These are phyloP conservation scores for Solanum virginianum DNA, from an alignment of 257 asterid species.

Conservation along the genomic window DNA sequence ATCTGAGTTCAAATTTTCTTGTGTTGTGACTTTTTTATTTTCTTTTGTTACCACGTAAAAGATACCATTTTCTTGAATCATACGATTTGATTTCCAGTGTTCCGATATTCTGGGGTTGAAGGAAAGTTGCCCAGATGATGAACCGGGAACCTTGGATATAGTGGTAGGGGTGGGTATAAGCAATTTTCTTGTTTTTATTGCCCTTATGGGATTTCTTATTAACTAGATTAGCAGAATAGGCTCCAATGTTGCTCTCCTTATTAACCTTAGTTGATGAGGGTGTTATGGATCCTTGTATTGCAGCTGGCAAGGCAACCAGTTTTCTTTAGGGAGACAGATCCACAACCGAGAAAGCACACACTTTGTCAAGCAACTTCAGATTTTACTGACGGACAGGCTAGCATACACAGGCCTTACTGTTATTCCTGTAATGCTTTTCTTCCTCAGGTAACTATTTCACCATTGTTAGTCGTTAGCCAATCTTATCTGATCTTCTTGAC, in stretches of 20 bases:
- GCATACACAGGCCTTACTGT: slow-evolving; percentile 38
- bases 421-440: neutral
- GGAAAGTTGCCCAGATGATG: slow-evolving; percentile 52
- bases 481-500: neutral
- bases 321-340: slow-evolving; percentile 90
- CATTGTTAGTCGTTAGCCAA: neutral
- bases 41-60: too few species aligned
- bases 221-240: neutral
- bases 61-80: too few species aligned
- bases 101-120: slow-evolving; percentile 71
- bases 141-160: slow-evolving; percentile 54
- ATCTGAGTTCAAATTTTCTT: too few species aligned
- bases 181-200: neutral
- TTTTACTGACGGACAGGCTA: slow-evolving; percentile 84
- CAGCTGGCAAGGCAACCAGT: slow-evolving; percentile 85
- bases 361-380: slow-evolving; percentile 93
- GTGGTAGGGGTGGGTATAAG: slow-evolving; percentile 36
- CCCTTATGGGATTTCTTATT: neutral
- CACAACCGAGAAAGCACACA: slow-evolving; percentile 92
- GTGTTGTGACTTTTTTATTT: too few species aligned
- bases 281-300: neutral
- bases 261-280: neutral
- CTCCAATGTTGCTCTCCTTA: neutral
- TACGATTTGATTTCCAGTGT: slow-evolving; percentile 32
- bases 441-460: neutral